Base-by-base conservation (phyloP, 441 rosid genomes). In the Gossypium davidsonii region DNA sequence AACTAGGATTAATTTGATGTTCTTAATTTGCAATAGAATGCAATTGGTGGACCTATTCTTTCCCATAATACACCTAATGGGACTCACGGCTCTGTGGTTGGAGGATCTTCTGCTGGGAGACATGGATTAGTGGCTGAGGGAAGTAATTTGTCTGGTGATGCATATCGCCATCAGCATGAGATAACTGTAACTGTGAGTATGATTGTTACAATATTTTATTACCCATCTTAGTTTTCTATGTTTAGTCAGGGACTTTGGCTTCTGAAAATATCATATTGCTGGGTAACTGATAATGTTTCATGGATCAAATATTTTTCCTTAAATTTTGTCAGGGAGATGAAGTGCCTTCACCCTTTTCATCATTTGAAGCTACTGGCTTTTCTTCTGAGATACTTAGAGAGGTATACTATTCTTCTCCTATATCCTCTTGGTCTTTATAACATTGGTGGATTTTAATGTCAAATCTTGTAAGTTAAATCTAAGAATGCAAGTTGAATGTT, bases 311-410 rank as follows among this genome's bases (percentile, higher is more conserved):
- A 8, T 56, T 56, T 53, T 23, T 23, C 8, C 39, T 37, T 11
- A 17, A 56, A 39, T 71, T 25, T 74, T 79, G 18, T 59, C 72
- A 95, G 99, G 99, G 98, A 77, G 82, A 80, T 77, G 87, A 84
- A 31, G 90, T 95, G 66, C 97, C 96, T 60, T 83, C 75, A 6
- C 97, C 99, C 49, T 81, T 96, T 23, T 82, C 74, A 63, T 86
- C 97, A 25, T 96, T 96, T 84, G 97, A 93, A 73, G 78, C 84
- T 55, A 83, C 96, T 71, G 94, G 94, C 25, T 93, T 96, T 71
- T 96, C 99, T 74, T 74, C 96, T 55, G 98, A 96, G 89, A 82
- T 96, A 78, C 88, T 84, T 52, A 85, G 90, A 26, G 93, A 88
- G 89, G 91, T 89, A 82, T 31, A 73, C 9, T 26, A 51, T 56